Evolutionary conservation across 2,329 filamentous ascomycete genomes (phyloP).

Genomic region (Xylaria sp.): DNA sequence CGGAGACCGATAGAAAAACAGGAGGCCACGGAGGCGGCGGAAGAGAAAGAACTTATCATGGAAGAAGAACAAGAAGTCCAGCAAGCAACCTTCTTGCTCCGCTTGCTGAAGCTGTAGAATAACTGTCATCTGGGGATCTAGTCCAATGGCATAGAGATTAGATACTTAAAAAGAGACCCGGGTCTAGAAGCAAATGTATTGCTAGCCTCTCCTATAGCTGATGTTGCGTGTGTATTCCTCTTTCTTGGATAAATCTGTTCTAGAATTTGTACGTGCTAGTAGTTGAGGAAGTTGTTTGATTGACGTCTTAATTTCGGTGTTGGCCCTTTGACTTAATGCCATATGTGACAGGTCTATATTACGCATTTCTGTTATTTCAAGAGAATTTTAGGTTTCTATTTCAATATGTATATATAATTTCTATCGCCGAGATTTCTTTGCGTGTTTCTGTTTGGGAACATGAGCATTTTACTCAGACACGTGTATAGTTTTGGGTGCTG

Average conservation of each 20-base stretch:
- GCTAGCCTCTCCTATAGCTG: not conserved
- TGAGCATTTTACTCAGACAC: conserved; percentile 11
- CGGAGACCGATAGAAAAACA: conserved; percentile 78
- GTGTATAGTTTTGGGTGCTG: conserved; percentile 35
- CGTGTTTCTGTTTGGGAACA: conserved; percentile 50
- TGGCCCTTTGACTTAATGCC: too few relatives aligned
- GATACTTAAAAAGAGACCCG: not conserved
- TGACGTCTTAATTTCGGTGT: too few relatives aligned
- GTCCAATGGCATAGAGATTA: not conserved
- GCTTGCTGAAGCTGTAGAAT: conserved; percentile 72
- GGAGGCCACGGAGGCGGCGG: conserved; percentile 59
- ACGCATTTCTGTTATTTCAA: too few relatives aligned
- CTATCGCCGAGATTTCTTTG: conserved; percentile 51
- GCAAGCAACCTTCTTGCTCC: conserved; percentile 78
- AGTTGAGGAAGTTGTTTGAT: too few relatives aligned
- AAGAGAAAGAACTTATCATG: conserved; percentile 67
- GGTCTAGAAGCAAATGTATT: not conserved
- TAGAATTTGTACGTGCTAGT: too few relatives aligned
- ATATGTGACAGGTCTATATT: too few relatives aligned
- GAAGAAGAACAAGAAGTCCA: conserved; percentile 88
- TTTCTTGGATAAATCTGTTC: too few relatives aligned
- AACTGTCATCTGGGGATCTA: not conserved
- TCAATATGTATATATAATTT: not conserved
- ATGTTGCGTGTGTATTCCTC: conserved; percentile 15
- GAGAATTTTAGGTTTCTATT: not conserved